Evolutionary conservation across 2,329 filamentous ascomycete genomes (phyloP).

Genomic region (Neofusicoccum cordaticola): DNA sequence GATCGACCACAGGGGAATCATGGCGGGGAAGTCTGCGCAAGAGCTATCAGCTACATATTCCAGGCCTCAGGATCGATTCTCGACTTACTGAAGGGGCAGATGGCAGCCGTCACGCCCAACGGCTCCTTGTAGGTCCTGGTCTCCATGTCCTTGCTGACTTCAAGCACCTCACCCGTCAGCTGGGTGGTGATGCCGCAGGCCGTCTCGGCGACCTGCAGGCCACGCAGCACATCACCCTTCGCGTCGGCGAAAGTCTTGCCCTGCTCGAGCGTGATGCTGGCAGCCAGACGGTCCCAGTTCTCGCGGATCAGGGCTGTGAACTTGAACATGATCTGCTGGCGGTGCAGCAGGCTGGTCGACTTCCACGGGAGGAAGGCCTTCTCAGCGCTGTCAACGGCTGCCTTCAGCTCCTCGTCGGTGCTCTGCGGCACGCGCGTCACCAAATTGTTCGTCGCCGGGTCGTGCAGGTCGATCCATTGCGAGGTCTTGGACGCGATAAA

Average conservation of each 20-base stretch:
- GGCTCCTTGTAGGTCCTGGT: constrained; percentile 79
- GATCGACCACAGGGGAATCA: constrained; percentile 91
- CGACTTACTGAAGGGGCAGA: constrained; percentile 77
- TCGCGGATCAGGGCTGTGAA: constrained; percentile 76
- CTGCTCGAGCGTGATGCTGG: constrained; percentile 83
- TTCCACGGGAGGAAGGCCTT: constrained; percentile 74
- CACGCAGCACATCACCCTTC: constrained; percentile 75
- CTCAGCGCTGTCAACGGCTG: constrained; percentile 71
- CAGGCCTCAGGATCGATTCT: background rate
- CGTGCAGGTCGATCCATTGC: constrained; percentile 75
- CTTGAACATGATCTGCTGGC: constrained; percentile 86
- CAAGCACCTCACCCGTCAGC: constrained; percentile 77
- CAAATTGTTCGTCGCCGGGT: constrained; percentile 82
- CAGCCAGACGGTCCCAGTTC: constrained; percentile 81
- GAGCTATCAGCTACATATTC: background rate
- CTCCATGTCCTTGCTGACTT: constrained; percentile 89
- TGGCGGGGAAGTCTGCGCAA: constrained; percentile 73
- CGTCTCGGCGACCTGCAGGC: constrained; percentile 80
- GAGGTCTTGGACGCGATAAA: constrained; percentile 67
- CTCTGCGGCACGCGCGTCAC: constrained; percentile 80
- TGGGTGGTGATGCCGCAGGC: constrained; percentile 77
- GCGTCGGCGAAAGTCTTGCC: constrained; percentile 86
- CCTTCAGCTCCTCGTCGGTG: constrained; percentile 72
- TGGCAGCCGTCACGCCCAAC: constrained; percentile 75
- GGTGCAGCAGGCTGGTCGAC: constrained; percentile 66